These are phyloP conservation scores for Cystobasidium pallidum DNA, from an alignment of 1,284 basidiomycete genomes.

Conservation along the genomic window DNA sequence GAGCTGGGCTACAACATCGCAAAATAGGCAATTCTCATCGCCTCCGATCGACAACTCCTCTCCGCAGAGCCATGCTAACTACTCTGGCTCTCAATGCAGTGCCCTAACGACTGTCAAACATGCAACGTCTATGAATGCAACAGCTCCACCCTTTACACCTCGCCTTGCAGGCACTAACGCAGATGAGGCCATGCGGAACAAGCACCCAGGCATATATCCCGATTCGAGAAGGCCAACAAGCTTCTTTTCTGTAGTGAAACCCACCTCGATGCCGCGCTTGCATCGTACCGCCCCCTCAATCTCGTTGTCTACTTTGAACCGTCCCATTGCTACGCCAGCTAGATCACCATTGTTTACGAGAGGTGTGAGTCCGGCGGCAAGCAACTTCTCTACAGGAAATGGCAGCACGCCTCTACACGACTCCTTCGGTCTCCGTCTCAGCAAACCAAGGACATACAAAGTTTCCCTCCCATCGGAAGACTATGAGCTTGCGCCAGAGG, in stretches of 20 bases:
- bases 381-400: slow-evolving; percentile 32
- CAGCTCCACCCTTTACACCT: slow-evolving; percentile 11
- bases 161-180: background rate
- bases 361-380: slow-evolving; percentile 37
- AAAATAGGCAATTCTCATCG: background rate
- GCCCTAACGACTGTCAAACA: background rate
- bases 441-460: slow-evolving; percentile 32
- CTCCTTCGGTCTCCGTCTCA: slow-evolving; percentile 22
- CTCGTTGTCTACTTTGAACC: slow-evolving; percentile 2
- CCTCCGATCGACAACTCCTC: background rate
- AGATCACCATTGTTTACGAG: slow-evolving; percentile 5
- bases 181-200: background rate
- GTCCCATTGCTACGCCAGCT: background rate
- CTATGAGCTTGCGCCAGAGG: background rate
- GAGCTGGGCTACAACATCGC: slow-evolving; percentile 12
- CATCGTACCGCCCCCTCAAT: slow-evolving; percentile 20
- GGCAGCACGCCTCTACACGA: slow-evolving; percentile 19
- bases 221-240: too few relatives aligned
- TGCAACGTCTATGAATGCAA: background rate
- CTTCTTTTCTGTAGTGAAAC: background rate
- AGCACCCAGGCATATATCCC: too few relatives aligned
- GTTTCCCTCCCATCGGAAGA: slow-evolving; percentile 28
- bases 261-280: slow-evolving; percentile 2
- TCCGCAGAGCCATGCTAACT: slow-evolving; percentile 8
- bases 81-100: background rate